Conservation (phyloP, 148 eudicot species). For the Rhododendron henanense region DNA sequence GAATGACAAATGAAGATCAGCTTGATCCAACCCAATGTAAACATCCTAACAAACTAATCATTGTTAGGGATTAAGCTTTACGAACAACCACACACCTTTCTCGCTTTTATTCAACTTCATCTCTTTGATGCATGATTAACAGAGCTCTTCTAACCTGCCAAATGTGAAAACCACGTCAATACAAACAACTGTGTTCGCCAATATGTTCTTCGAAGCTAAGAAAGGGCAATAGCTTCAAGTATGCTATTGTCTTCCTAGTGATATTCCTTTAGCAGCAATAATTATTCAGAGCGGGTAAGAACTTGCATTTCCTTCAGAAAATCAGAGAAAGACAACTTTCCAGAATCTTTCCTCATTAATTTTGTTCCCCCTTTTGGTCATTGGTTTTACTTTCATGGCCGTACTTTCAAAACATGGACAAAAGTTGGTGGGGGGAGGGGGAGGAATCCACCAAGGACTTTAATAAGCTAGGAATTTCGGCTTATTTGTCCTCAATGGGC, state of each 20-base stretch:
- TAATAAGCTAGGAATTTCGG: no score
- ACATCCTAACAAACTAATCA: background rate
- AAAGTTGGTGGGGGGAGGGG: no score
- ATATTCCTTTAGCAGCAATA: background rate
- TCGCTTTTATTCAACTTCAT: slow-evolving; percentile 95
- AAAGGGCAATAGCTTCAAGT: background rate
- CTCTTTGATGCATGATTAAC: slow-evolving; percentile 89
- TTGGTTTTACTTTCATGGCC: no score
- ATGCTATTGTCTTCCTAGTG: background rate
- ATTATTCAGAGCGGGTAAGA: background rate
- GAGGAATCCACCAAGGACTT: no score
- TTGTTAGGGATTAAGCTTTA: slow-evolving; percentile 37
- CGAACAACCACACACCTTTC: slow-evolving; percentile 80
- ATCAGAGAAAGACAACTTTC: no score
- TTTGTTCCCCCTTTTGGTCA: no score
- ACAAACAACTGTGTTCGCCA: background rate
- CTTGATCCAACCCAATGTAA: background rate
- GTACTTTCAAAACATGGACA: no score
- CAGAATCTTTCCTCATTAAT: no score
- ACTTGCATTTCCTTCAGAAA: no score
- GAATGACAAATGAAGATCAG: background rate
- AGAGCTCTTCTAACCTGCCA: slow-evolving; percentile 88
- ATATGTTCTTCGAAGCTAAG: background rate
- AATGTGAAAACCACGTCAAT: background rate
- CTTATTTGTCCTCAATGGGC: no score